Evolutionary conservation across 768 basidiomycete species (phyloP).

Genomic region (Suillus alpinus): DNA sequence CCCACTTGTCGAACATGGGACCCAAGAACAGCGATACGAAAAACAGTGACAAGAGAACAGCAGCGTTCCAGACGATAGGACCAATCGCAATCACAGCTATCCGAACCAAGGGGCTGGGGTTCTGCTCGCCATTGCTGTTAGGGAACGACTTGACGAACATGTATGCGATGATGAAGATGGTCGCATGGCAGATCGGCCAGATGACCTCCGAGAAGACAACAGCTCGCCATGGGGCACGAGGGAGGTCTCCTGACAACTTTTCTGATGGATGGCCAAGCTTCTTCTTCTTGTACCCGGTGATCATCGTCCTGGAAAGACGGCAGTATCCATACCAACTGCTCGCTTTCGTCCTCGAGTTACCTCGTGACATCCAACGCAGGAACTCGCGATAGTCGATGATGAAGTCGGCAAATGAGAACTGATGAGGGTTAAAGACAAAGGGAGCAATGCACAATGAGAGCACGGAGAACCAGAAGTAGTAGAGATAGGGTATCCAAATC

Average conservation of each 20-base stretch:
- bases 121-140: constrained; percentile 51
- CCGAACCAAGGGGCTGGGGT: constrained; percentile 85
- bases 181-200: constrained; percentile 73
- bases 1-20: constrained; percentile 81
- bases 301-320: constrained; percentile 93
- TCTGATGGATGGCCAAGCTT: constrained; percentile 96
- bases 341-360: constrained; percentile 93
- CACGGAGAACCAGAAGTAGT: constrained; percentile 99
- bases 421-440: constrained; percentile 99
- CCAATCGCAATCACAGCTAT: constrained; percentile 88
- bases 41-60: constrained; percentile 81
- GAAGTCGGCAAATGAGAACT: constrained; percentile 96
- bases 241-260: constrained; percentile 92
- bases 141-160: constrained; percentile 95
- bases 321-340: constrained; percentile 99
- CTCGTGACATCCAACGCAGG: constrained; percentile 98
- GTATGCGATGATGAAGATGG: constrained; percentile 79
- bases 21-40: constrained; percentile 91
- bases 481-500: constrained; percentile 91
- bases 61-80: constrained; percentile 94
- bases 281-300: constrained; percentile 99
- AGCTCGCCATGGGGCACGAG: constrained; percentile 83
- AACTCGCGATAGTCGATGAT: constrained; percentile 99
- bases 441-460: constrained; percentile 93
- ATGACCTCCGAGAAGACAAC: constrained; percentile 84